Base-by-base conservation (phyloP, 441 rosid genomes). In the Adansonia grandidieri region DNA sequence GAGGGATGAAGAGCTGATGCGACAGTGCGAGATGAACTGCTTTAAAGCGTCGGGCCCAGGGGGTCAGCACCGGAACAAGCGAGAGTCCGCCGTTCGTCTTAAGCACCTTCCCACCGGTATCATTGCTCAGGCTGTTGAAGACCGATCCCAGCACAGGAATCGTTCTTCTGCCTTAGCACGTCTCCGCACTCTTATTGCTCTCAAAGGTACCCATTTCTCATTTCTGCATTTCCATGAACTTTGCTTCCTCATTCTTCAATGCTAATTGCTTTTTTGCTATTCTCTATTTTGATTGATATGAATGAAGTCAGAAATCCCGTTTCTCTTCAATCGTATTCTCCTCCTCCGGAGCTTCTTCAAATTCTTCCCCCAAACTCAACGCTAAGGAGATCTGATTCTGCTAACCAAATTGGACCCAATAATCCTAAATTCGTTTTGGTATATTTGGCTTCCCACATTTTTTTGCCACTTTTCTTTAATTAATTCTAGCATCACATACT, bases 41-140 rank as follows among this genome's bases (percentile, higher is more conserved):
- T 96, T 87, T 78, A 92, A 88, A 82, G 81, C 94, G 4, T 94
- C 97, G 15, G 97, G 98, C 1, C 97, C 97, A 0, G 99, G 98
- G n/a, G 98, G 99, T 50, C 99, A 96, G 80, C 99, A 94, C 90
- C 91, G 99, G 51, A 96, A 96, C 87, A 96, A 96, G 74, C 94
- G 98, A 7, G 99, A 96, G 81, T 89, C 98, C n/a, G 98, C 97
- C 58, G 97, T 96, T 14, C 89, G 97, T 19, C 82, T 96, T 76
- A 94, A 89, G 88, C 98, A 96, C 66, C 79, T 89, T 8, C 98
- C 98, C 51, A 96, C 98, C 32, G 97, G 96, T 22, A 80, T 96
- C 68, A 85, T 88, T 15, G 90, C 98, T 65, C 99, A 92, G 88
- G 96, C 96, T 14, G 94, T 82, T 3, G 99, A 96, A 80, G 97